A percentile compares a stretch with the other conserved stretches of the same genome.
Evolutionary conservation across 73 alveolate genomes (phyloP).

Genomic region (Tetrahymena borealis): DNA sequence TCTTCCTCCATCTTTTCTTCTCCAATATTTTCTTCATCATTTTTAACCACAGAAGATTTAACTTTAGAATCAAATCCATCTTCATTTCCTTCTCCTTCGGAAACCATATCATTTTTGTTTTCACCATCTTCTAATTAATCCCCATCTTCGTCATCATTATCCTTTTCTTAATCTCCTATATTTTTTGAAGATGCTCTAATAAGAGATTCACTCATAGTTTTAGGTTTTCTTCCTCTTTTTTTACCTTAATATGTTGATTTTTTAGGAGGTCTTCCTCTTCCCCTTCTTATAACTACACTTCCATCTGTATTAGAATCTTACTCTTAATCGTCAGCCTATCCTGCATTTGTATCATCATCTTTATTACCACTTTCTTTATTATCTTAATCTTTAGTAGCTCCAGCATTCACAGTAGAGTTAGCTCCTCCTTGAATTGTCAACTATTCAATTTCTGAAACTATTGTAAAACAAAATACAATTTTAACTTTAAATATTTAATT

Average conservation of each 20-base stretch:
- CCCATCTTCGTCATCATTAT: background rate
- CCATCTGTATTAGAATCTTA: background rate
- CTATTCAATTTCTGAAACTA: background rate
- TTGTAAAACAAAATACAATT: background rate
- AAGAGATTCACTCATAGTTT: background rate
- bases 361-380: background rate
- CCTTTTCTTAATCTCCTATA: background rate
- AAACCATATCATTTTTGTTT: background rate
- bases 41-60: background rate
- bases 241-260: background rate
- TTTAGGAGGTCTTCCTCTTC: background rate
- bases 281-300: background rate
- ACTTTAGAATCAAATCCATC: background rate
- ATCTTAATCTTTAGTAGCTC: background rate
- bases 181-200: background rate
- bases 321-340: background rate
- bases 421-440: background rate
- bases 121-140: background rate
- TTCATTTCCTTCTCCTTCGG: background rate
- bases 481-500: background rate
- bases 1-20: background rate
- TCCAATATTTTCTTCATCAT: background rate
- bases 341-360: background rate
- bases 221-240: background rate
- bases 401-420: background rate